Evolutionary conservation across 2,329 filamentous ascomycete species (phyloP).

Genomic region (Coniochaeta hoffmannii): DNA sequence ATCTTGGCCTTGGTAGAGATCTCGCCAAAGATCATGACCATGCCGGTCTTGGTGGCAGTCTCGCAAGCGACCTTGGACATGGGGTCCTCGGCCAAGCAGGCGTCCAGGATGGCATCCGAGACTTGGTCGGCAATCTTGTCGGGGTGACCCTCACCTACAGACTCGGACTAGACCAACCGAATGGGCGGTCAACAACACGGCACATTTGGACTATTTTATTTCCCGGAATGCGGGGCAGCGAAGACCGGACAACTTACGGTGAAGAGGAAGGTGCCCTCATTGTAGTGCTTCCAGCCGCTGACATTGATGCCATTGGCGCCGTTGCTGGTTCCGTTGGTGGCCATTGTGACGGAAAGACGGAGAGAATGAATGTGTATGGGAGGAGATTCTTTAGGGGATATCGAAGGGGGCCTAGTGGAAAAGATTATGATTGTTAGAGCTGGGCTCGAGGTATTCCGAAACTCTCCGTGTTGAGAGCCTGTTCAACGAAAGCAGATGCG

Average conservation of each 20-base stretch:
- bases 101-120: conserved; percentile 97
- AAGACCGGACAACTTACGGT: conserved; percentile 45
- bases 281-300: conserved; percentile 39
- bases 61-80: conserved; percentile 99
- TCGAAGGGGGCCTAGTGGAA: not conserved
- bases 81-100: conserved; percentile 88
- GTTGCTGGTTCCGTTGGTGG: conserved; percentile 38
- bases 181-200: conserved; percentile 11
- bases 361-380: not conserved
- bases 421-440: not conserved
- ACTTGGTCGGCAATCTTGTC: conserved; percentile 99
- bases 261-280: conserved; percentile 73
- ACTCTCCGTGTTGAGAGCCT: not conserved
- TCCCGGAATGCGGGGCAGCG: not conserved
- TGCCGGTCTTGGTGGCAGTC: conserved; percentile 98
- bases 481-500: conserved; percentile 12
- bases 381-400: not conserved
- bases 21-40: conserved; percentile 99
- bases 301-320: conserved; percentile 32
- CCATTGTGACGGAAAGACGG: conserved; percentile 42
- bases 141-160: conserved; percentile 83
- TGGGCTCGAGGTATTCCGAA: not conserved
- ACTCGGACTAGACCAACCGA: conserved; percentile 61
- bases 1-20: conserved; percentile 94
- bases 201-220: not conserved